Evolutionary conservation across 2,329 filamentous ascomycete genomes (phyloP).

Genomic region (Trichoderma sp.): DNA sequence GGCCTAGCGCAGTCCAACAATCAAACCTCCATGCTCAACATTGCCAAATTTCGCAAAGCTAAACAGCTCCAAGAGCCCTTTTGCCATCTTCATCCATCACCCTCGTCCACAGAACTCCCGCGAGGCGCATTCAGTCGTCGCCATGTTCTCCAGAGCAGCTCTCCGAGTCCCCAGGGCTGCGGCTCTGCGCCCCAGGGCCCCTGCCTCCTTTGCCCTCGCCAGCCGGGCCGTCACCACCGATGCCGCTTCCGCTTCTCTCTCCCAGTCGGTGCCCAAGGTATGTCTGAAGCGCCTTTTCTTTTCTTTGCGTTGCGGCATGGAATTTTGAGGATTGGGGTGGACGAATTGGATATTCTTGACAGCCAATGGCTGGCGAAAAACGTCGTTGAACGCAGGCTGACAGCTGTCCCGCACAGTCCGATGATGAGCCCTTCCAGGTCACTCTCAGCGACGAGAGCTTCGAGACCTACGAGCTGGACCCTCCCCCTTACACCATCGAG

Average conservation of each 20-base stretch:
- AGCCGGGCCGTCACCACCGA: constrained; percentile 89
- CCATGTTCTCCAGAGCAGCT: constrained; percentile 74
- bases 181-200: constrained; percentile 58
- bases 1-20: constrained; percentile 47
- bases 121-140: constrained; percentile 41
- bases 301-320: neutral
- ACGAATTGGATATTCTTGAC: neutral
- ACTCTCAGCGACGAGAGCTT: constrained; percentile 97
- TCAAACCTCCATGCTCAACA: constrained; percentile 48
- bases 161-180: constrained; percentile 64
- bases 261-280: constrained; percentile 67
- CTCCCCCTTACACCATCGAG: constrained; percentile 87
- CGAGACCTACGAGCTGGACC: constrained; percentile 98
- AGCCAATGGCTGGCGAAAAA: neutral
- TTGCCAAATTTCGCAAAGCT: constrained; percentile 51
- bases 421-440: constrained; percentile 91
- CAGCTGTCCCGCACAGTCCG: constrained; percentile 62
- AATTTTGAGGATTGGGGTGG: neutral
- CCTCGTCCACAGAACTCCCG: constrained; percentile 40
- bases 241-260: constrained; percentile 87
- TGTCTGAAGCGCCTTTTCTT: constrained; percentile 6
- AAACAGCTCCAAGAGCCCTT: constrained; percentile 38
- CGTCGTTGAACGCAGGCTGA: constrained; percentile 29
- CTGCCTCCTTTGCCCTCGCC: constrained; percentile 51
- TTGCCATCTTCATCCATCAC: constrained; percentile 38